Conservation (phyloP, 495 filamentous ascomycete genomes). For the Penicillium verhagenii region DNA sequence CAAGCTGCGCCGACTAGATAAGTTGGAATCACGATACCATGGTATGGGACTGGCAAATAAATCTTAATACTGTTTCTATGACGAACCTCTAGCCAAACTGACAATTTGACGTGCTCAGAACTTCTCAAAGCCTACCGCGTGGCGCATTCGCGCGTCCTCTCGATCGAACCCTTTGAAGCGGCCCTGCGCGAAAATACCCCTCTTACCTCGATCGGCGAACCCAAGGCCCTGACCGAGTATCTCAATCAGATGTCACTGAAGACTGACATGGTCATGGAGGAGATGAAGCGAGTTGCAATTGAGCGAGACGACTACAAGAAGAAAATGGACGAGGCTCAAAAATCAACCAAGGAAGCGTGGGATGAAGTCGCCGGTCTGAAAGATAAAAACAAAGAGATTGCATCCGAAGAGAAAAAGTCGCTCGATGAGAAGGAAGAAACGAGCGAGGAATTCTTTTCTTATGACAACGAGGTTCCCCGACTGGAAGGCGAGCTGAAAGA, state of each 20-base stretch:
- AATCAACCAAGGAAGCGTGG: conserved; percentile 55
- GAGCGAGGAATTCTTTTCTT: conserved; percentile 85
- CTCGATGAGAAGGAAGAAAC: conserved; percentile 40
- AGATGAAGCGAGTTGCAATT: conserved; percentile 80
- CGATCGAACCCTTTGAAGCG: conserved; percentile 91
- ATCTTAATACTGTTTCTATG: no score
- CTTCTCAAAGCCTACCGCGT: conserved; percentile 86
- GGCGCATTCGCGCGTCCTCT: conserved; percentile 77
- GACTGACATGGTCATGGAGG: conserved; percentile 85
- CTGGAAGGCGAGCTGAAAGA: conserved; percentile 60
- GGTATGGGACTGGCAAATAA: conserved; percentile 48
- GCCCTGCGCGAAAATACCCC: conserved; percentile 88
- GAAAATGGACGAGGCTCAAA: conserved; percentile 68
- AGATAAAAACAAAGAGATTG: conserved; percentile 24
- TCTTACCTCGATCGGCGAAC: conserved; percentile 81
- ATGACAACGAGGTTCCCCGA: conserved; percentile 71
- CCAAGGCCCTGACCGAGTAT: conserved; percentile 84
- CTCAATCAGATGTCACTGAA: conserved; percentile 85
- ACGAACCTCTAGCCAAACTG: no score
- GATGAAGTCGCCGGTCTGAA: conserved; percentile 52
- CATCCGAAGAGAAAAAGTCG: conserved; percentile 25
- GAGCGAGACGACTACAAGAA: conserved; percentile 81
- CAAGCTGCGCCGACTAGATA: conserved; percentile 73
- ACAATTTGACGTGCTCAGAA: conserved; percentile 50
- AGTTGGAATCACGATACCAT: conserved; percentile 80